phyloP scores from a whole-genome alignment of 768 basidiomycete genomes.

The Tylopilus vinaceipallidus region DNA sequence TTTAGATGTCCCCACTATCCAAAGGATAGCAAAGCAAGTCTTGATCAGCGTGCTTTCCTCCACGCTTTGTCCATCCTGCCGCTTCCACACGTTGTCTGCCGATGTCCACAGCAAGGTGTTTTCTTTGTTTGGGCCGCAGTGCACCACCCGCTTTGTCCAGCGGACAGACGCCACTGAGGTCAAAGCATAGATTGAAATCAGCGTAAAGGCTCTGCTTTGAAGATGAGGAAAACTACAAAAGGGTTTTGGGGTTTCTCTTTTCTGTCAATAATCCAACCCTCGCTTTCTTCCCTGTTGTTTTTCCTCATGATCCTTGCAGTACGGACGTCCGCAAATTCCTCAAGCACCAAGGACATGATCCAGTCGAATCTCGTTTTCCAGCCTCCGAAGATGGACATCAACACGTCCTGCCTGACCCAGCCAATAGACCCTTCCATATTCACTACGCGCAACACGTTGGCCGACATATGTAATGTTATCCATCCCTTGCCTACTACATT shows the following conservation, averaged over 20 bases:
- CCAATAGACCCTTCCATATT: constrained; percentile 9
- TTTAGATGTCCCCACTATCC: constrained; percentile 9
- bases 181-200: constrained; percentile 15
- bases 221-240: constrained; percentile 20
- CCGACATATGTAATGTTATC: constrained; percentile 7
- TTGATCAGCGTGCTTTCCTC: constrained; percentile 1
- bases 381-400: constrained; percentile 3
- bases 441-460: constrained; percentile 3
- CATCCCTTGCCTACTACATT: not conserved
- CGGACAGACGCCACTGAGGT: constrained; percentile 9
- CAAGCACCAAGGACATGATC: not conserved
- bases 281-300: no score
- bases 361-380: not conserved
- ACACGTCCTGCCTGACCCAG: constrained; percentile 6
- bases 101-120: constrained; percentile 6
- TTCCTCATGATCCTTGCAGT: no score
- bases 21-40: constrained; percentile 3
- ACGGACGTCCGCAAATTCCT: no score
- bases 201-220: constrained; percentile 4
- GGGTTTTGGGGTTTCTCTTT: not conserved
- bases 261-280: no score
- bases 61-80: constrained; percentile 24
- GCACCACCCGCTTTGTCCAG: constrained; percentile 21
- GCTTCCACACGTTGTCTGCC: constrained; percentile 2
- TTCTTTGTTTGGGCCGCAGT: constrained; percentile 17